A percentile compares a stretch with the other conserved stretches of the same genome.
phyloP scores from a whole-genome alignment of 2,329 filamentous ascomycete species.

The Colletotrichum sp. region DNA sequence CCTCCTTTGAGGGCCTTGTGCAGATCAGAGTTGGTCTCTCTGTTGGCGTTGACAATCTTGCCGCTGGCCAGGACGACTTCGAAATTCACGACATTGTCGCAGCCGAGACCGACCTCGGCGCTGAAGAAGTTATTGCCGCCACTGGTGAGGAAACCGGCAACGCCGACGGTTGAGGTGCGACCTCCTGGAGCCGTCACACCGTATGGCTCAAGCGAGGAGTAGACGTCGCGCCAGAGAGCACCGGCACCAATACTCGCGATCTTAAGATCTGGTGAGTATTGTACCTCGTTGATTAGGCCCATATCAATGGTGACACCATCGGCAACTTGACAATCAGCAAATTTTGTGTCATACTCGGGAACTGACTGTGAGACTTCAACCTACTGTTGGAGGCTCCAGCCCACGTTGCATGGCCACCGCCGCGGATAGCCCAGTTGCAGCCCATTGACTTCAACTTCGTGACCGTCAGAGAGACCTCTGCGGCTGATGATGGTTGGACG shows the following conservation, averaged over 20 bases:
- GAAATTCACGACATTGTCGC: constrained; percentile 46
- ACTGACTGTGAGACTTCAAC: rapidly evolving
- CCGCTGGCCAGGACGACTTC: constrained; percentile 51
- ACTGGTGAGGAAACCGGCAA: constrained; percentile 33
- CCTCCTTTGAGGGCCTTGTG: constrained; percentile 54
- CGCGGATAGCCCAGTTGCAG: constrained; percentile 36
- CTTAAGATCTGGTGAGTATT: neutral
- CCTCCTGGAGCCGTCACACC: neutral
- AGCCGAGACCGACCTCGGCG: constrained; percentile 32
- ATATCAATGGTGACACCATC: constrained; percentile 33
- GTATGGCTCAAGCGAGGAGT: neutral
- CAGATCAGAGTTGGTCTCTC: constrained; percentile 41
- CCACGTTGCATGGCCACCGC: constrained; percentile 33
- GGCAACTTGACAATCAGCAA: constrained; percentile 27
- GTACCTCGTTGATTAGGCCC: constrained; percentile 25
- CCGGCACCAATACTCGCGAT: neutral
- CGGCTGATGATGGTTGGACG: constrained; percentile 27
- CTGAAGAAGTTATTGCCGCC: constrained; percentile 25
- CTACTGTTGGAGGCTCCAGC: neutral
- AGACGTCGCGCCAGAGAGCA: neutral
- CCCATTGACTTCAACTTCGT: constrained; percentile 26
- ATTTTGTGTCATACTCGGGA: neutral
- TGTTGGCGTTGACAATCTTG: constrained; percentile 44
- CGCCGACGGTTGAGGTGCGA: constrained; percentile 23
- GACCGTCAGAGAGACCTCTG: constrained; percentile 30